Conservation (phyloP, 208 protist species). For the Leishmania tarentolae region DNA sequence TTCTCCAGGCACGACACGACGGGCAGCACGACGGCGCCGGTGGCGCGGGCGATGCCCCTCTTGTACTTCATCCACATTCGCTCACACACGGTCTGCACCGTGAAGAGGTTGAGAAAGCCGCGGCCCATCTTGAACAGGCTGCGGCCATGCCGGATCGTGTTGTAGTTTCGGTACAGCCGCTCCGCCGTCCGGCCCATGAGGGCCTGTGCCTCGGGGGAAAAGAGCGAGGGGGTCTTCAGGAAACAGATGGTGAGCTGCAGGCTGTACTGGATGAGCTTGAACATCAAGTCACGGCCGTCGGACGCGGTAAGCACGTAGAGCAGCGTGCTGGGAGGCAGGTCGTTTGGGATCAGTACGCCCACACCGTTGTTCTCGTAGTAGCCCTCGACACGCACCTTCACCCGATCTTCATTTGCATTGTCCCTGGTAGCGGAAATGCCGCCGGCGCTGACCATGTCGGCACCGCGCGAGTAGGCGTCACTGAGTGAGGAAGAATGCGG, state of each 20-base stretch:
- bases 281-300: constrained; percentile 81
- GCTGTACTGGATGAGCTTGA: constrained; percentile 84
- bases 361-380: constrained; percentile 58
- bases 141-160: constrained; percentile 87
- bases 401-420: constrained; percentile 55
- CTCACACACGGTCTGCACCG: constrained; percentile 61
- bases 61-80: constrained; percentile 70
- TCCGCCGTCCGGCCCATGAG: constrained; percentile 57
- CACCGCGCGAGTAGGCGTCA: constrained; percentile 20
- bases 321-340: constrained; percentile 78
- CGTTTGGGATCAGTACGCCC: constrained; percentile 74
- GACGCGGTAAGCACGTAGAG: constrained; percentile 88
- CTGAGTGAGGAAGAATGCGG: constrained; percentile 25
- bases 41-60: constrained; percentile 18
- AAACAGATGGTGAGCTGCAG: constrained; percentile 79
- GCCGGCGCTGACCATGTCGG: constrained; percentile 14
- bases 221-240: constrained; percentile 60
- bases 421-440: constrained; percentile 25
- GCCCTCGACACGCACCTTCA: constrained; percentile 80
- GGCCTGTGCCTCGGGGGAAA: constrained; percentile 55
- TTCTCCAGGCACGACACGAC: constrained; percentile 25
- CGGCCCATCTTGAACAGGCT: constrained; percentile 88
- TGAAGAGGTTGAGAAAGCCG: constrained; percentile 79
- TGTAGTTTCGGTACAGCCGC: constrained; percentile 80
- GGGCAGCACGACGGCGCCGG: constrained; percentile 27